These are phyloP conservation scores for Zarea fungicola DNA, from an alignment of 2,329 filamentous ascomycete genomes.

Conservation along the genomic window DNA sequence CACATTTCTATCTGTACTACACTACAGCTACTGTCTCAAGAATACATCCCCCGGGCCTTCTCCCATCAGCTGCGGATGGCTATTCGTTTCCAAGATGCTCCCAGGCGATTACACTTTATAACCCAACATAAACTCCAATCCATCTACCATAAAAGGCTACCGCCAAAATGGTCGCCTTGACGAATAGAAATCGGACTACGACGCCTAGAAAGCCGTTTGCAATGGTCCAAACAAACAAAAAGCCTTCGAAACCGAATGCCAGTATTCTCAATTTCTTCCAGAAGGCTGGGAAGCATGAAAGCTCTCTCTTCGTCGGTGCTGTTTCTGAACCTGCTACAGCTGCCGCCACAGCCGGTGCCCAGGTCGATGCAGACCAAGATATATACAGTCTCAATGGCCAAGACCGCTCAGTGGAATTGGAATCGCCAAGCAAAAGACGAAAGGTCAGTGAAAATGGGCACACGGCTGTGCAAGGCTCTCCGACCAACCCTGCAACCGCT, in stretches of 20 bases:
- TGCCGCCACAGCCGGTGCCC: slow-evolving; percentile 13
- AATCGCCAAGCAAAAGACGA: slow-evolving; percentile 26
- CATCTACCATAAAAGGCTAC: neutral
- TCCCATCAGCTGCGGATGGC: neutral
- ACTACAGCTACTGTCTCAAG: too few relatives aligned
- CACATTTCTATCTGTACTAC: neutral
- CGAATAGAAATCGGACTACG: slow-evolving; percentile 27
- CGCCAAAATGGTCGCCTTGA: slow-evolving; percentile 28
- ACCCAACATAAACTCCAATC: neutral
- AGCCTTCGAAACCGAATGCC: slow-evolving; percentile 45
- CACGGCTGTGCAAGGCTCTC: slow-evolving; percentile 15
- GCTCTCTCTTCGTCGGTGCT: slow-evolving; percentile 50
- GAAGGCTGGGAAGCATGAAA: slow-evolving; percentile 56
- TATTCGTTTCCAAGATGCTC: neutral
- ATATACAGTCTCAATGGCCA: slow-evolving; percentile 24
- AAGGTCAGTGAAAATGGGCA: slow-evolving; percentile 22
- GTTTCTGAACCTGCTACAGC: slow-evolving; percentile 14
- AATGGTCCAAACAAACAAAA: slow-evolving; percentile 25
- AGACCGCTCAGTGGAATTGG: slow-evolving; percentile 30
- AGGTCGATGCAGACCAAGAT: slow-evolving; percentile 17
- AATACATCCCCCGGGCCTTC: too few relatives aligned
- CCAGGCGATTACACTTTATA: neutral
- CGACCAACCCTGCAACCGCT: slow-evolving; percentile 6
- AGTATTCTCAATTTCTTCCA: slow-evolving; percentile 74
- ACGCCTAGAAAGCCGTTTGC: slow-evolving; percentile 28